Evolutionary conservation across 2,329 filamentous ascomycete species (phyloP), one percentile per base, ranked within the genome.

Genomic region (Alternaria sp.): DNA sequence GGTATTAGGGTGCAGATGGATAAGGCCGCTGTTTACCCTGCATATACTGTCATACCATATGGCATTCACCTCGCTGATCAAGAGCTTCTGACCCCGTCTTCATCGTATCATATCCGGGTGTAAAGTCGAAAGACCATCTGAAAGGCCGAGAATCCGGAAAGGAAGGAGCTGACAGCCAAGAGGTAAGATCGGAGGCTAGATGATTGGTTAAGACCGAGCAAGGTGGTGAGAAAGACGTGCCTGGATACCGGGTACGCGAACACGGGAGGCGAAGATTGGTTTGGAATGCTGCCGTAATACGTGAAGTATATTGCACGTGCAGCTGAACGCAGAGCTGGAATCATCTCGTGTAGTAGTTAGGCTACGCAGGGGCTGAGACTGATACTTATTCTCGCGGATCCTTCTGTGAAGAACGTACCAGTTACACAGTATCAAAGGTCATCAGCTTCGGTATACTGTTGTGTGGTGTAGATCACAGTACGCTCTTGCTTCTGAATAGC

Each of bases 121-220:
- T 50, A 44, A 45, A 14, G 33, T 60, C 26, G 41, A 55, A 20
- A 21, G 49, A 46, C 45, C 33, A 15, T 30, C 15, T 45, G 12
- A 44, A 51, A 51, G 30, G 37, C 10, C 20, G 14, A 26, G 14
- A 26, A 6, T 10, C 44, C 47, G 25, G 65, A 37, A 44, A 56
- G 60, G 63, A 69, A 71, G 69, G 65, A 67, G 70, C 69, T 73
- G 68, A 75, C 63, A 53, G 59, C 66, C 62, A 65, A 67, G 63
- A 21, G 14, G 18, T 33, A 23, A 25, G 10, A 68, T 64, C 67
- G 15, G 30, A 14, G 33, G 20, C n/a, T 5, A 14, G 8, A 21
- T 62, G 57, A 74, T 74, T 75, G 70, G 72, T 50, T 41, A 41
- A 58, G 18, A 11, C 9, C 11, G 20, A n/a, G 43, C 47, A 51